Percentiles rank a stretch among this genome's conserved stretches.
Evolutionary conservation across 768 basidiomycete species (phyloP).

Genomic region (Amanita fuliginea): DNA sequence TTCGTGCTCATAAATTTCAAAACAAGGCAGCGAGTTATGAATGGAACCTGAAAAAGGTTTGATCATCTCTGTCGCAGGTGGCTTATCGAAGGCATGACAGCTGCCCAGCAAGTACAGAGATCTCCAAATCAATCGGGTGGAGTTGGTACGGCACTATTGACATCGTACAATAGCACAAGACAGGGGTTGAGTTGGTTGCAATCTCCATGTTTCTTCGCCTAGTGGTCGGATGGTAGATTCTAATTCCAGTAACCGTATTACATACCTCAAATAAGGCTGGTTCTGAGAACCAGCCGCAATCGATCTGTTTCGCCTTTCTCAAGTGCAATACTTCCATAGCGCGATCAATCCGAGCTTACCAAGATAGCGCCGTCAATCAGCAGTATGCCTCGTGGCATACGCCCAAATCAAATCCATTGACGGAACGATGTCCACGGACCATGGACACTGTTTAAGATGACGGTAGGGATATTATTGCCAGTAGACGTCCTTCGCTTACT

Average conservation of each 20-base stretch:
- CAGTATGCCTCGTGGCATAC: background rate
- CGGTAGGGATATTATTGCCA: background rate
- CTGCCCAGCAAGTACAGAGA: background rate
- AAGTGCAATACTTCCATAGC: background rate
- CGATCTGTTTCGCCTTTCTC: background rate
- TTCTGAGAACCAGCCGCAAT: background rate
- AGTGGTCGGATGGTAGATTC: too few species aligned
- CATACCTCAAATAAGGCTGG: background rate
- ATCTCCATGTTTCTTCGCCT: too few species aligned
- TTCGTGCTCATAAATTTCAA: background rate
- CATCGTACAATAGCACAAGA: too few species aligned
- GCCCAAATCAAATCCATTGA: background rate
- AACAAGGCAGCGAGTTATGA: too few species aligned
- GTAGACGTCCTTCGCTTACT: background rate
- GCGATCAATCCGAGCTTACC: background rate
- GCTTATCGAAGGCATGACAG: background rate
- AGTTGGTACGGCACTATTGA: too few species aligned
- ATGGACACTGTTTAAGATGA: background rate
- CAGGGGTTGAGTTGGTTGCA: too few species aligned
- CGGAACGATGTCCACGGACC: background rate
- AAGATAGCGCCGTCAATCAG: background rate
- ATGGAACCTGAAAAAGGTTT: background rate
- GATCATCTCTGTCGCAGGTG: background rate
- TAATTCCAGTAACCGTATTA: background rate
- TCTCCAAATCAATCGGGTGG: background rate